Evolutionary conservation across 2,329 filamentous ascomycete genomes (phyloP).

Genomic region (Aspergillus chevalieri): DNA sequence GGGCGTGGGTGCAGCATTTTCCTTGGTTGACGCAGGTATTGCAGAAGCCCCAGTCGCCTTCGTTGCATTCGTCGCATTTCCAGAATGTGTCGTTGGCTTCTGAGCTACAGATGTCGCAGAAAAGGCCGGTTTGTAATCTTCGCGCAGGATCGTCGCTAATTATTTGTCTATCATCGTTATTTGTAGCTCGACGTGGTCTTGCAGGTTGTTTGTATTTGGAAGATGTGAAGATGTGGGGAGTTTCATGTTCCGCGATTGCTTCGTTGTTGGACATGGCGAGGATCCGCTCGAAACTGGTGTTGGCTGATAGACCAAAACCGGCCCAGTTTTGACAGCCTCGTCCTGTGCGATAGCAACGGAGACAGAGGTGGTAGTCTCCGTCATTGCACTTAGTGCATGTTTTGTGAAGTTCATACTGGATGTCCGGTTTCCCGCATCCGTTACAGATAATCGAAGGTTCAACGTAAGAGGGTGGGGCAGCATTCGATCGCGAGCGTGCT

Average conservation of each 20-base stretch:
- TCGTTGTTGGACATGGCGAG: conserved; percentile 25
- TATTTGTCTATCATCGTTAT: conserved; percentile 41
- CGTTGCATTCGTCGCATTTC: conserved; percentile 80
- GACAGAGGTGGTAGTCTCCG: conserved; percentile 72
- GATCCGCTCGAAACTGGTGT: conserved; percentile 58
- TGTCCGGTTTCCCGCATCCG: conserved; percentile 62
- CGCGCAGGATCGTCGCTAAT: conserved; percentile 62
- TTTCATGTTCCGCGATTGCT: conserved; percentile 7
- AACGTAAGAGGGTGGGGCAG: conserved; percentile 42
- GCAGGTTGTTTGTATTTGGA: conserved; percentile 28
- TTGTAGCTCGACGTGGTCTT: conserved; percentile 19
- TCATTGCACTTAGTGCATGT: conserved; percentile 66
- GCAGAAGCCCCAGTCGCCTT: conserved; percentile 93
- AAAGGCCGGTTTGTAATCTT: conserved; percentile 70
- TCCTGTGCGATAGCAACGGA: conserved; percentile 69
- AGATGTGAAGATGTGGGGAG: conserved; percentile 48
- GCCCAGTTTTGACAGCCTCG: conserved; percentile 82
- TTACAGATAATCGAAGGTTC: conserved; percentile 72
- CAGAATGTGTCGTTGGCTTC: conserved; percentile 82
- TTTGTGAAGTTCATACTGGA: conserved; percentile 83
- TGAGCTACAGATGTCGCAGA: conserved; percentile 69
- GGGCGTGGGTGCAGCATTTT: conserved; percentile 70
- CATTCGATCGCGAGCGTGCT: conserved; percentile 26
- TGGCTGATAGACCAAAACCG: conserved; percentile 72
- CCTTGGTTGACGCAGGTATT: conserved; percentile 80